phyloP scores from a whole-genome alignment of 225 moss, liverwort and hornwort species.

The Climacium dendroides region DNA sequence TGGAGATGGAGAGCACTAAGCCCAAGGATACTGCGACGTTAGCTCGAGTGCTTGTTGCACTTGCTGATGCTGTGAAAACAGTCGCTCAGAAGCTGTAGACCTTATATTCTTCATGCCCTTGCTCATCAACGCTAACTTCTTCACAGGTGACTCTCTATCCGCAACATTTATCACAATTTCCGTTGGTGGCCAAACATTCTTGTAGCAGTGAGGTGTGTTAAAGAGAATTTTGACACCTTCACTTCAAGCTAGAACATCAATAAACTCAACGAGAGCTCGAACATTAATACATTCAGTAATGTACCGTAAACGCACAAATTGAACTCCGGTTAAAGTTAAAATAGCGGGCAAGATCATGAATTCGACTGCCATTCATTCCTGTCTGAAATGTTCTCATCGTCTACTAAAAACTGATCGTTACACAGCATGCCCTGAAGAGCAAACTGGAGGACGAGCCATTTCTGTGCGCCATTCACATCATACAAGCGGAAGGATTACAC shows the following conservation, averaged over 20 bases:
- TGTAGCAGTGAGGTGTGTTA: not conserved
- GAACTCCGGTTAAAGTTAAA: not conserved
- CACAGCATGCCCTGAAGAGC: not conserved
- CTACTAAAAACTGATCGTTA: not conserved
- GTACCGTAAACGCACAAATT: not conserved
- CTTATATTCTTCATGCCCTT: not conserved
- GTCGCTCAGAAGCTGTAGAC: constrained; percentile 77
- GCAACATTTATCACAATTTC: not conserved
- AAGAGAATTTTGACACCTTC: not conserved
- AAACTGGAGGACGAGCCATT: not conserved
- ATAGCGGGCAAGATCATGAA: not conserved
- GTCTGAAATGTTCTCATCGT: not conserved
- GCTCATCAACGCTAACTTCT: not conserved
- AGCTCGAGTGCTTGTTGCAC: constrained; percentile 80
- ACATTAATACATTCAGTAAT: not conserved
- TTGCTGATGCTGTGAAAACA: constrained; percentile 91
- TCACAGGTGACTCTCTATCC: constrained; percentile 7
- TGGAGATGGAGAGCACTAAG: constrained; percentile 48
- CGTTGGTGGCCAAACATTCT: not conserved
- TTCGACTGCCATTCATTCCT: constrained; percentile 1
- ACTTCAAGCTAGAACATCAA: not conserved
- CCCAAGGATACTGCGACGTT: constrained; percentile 70
- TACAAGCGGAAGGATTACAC: not conserved
- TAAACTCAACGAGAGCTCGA: not conserved
- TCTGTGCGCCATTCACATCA: not conserved